Conservation (phyloP, 495 filamentous ascomycete genomes). For the Glarea lozoyensis region DNA sequence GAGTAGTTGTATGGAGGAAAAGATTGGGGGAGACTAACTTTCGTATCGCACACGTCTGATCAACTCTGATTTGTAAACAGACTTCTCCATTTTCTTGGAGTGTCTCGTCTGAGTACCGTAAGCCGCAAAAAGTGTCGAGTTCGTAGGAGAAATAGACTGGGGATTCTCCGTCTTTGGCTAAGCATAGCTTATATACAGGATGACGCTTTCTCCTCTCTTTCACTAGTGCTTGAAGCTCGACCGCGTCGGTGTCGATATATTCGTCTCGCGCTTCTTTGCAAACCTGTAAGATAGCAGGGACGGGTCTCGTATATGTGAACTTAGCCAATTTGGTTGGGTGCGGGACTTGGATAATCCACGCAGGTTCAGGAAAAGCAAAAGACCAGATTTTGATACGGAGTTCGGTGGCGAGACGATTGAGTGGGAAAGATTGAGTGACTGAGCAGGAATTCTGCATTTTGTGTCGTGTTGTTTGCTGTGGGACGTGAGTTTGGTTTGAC, state of each 20-base stretch:
- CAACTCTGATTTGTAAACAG: too few species aligned
- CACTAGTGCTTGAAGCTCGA: not conserved
- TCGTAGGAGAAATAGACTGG: constrained; percentile 3
- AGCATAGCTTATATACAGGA: constrained; percentile 3
- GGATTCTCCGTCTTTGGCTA: not conserved
- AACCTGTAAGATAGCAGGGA: not conserved
- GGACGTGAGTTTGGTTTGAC: too few species aligned
- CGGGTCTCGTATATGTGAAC: not conserved
- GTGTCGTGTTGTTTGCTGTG: too few species aligned
- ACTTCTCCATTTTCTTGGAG: too few species aligned
- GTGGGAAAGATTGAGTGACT: too few species aligned
- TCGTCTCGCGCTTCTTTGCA: not conserved
- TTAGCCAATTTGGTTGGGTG: not conserved
- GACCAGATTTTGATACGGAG: constrained; percentile 1
- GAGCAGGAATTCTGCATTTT: too few species aligned
- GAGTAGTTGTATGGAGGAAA: too few species aligned
- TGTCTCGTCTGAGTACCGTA: not conserved
- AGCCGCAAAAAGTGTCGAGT: constrained; percentile 1
- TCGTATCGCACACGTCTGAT: too few species aligned
- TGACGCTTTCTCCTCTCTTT: not conserved
- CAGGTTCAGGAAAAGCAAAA: constrained; percentile 1
- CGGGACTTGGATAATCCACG: not conserved
- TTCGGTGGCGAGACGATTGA: too few species aligned
- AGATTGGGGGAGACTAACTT: too few species aligned
- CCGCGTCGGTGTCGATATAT: not conserved